Evolutionary conservation across 768 basidiomycete genomes (phyloP).

Genomic region (Fibroporia radiculosa): DNA sequence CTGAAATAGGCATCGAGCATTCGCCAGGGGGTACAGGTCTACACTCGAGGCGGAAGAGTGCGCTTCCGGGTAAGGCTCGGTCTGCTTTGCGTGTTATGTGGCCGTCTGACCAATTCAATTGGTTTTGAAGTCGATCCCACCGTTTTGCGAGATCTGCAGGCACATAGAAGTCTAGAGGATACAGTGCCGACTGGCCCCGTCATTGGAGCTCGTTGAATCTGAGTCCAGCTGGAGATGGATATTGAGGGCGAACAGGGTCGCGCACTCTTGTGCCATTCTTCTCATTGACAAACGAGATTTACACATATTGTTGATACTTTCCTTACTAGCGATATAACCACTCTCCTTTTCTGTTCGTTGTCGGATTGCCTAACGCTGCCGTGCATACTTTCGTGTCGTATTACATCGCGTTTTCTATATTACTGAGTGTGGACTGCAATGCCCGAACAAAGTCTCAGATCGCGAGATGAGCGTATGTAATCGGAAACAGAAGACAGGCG

Average conservation of each 20-base stretch:
- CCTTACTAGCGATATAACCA: constrained; percentile 5
- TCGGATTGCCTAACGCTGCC: constrained; percentile 8
- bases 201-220: no score
- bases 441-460: no score
- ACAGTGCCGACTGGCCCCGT: constrained; percentile 6
- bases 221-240: not conserved
- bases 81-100: not conserved
- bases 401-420: constrained; percentile 9
- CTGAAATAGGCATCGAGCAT: constrained; percentile 59
- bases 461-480: no score
- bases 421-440: no score
- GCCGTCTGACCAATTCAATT: not conserved
- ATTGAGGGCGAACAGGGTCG: constrained; percentile 1
- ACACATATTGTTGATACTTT: no score
- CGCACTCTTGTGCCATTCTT: not conserved
- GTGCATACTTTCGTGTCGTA: constrained; percentile 7
- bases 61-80: constrained; percentile 66
- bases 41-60: constrained; percentile 92
- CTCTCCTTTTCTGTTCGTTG: constrained; percentile 5
- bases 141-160: constrained; percentile 82
- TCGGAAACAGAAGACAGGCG: no score
- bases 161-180: constrained; percentile 74
- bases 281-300: no score
- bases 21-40: constrained; percentile 47
- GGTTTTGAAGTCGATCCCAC: constrained; percentile 69